A percentile compares a stretch with the other conserved stretches of the same genome.
These are phyloP conservation scores for Ceratobasidium sp. DNA, from an alignment of 1,284 basidiomycete genomes.

Conservation along the genomic window DNA sequence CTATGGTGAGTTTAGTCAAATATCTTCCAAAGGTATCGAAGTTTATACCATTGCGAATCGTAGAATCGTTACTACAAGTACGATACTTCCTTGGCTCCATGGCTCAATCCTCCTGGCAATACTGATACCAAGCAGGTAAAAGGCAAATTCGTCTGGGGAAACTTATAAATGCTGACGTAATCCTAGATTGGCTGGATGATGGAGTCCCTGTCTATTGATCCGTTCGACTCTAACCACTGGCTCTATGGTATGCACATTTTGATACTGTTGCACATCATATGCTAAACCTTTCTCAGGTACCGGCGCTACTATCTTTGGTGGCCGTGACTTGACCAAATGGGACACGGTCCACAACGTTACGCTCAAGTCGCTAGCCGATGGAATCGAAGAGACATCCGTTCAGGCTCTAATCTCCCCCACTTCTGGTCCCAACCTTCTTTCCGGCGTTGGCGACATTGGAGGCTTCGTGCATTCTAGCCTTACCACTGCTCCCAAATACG, in stretches of 20 bases:
- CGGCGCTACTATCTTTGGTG: conserved; percentile 57
- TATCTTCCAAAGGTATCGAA: too few species aligned
- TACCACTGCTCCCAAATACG: conserved; percentile 58
- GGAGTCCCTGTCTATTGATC: conserved; percentile 66
- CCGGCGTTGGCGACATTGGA: conserved; percentile 60
- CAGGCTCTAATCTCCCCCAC: conserved; percentile 66
- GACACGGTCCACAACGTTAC: conserved; percentile 68
- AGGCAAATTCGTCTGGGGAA: conserved; percentile 55
- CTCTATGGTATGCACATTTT: conserved; percentile 70
- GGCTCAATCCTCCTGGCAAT: conserved; percentile 37
- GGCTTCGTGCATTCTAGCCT: conserved; percentile 66
- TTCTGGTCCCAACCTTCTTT: conserved; percentile 59
- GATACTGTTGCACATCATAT: neutral
- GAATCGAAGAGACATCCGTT: conserved; percentile 72
- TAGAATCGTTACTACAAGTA: conserved; percentile 64
- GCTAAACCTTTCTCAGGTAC: conserved; percentile 8
- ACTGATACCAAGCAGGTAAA: conserved; percentile 34
- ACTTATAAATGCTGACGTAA: conserved; percentile 48
- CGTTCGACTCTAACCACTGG: conserved; percentile 67
- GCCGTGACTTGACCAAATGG: conserved; percentile 66
- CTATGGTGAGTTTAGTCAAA: conserved; percentile 1
- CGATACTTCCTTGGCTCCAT: conserved; percentile 57
- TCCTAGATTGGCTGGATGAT: conserved; percentile 56
- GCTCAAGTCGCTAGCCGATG: conserved; percentile 67
- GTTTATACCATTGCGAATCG: neutral